Evolutionary conservation across 441 rosid species (phyloP).

Genomic region (Eutrema salsugineum): DNA sequence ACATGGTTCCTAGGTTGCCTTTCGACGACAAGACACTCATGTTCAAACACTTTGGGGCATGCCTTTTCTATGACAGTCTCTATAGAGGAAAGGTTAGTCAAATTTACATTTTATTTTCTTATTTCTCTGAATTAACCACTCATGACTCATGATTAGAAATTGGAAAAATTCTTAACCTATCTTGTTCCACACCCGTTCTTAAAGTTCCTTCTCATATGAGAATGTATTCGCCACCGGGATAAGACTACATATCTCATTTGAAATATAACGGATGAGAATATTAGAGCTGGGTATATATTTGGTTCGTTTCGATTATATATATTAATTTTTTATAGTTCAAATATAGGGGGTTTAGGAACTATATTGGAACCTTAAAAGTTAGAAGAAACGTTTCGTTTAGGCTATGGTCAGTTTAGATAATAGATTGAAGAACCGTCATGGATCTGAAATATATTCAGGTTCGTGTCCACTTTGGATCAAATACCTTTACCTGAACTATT

Average conservation of each 20-base stretch:
- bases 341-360: too few relatives aligned
- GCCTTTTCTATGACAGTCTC: constrained; percentile 53
- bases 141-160: not conserved
- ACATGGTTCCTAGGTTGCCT: constrained; percentile 83
- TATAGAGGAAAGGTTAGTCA: constrained; percentile 55
- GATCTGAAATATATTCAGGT: too few relatives aligned
- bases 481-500: too few relatives aligned
- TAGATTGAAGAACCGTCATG: too few relatives aligned
- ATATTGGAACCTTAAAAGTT: too few relatives aligned
- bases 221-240: not conserved
- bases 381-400: too few relatives aligned
- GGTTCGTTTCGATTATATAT: too few relatives aligned
- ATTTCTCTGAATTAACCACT: not conserved
- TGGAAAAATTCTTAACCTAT: not conserved
- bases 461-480: too few relatives aligned
- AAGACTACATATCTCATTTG: not conserved
- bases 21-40: constrained; percentile 48
- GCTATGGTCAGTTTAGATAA: too few relatives aligned
- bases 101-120: not conserved
- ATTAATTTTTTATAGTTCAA: too few relatives aligned
- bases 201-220: not conserved
- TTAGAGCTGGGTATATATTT: too few relatives aligned
- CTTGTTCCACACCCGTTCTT: not conserved
- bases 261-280: not conserved
- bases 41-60: constrained; percentile 70